phyloP scores from a whole-genome alignment of 2,329 filamentous ascomycete species.

The Drechslerella dactyloides region DNA sequence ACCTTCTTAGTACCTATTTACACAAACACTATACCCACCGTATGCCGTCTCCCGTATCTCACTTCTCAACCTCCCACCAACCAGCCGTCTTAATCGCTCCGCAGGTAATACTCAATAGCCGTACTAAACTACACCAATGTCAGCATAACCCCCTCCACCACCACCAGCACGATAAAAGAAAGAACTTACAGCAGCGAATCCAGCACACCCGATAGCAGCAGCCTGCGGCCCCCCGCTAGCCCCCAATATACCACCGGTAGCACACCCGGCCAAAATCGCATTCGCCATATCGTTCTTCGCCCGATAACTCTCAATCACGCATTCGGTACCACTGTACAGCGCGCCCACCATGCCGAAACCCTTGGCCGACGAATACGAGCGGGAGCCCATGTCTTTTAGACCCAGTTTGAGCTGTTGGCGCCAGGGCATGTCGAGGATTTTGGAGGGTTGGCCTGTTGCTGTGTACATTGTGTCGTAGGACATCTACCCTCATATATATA shows the following conservation, averaged over 20 bases:
- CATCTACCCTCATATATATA: slow-evolving; percentile 69
- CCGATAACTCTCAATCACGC: slow-evolving; percentile 87
- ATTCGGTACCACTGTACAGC: slow-evolving; percentile 90
- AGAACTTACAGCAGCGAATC: slow-evolving; percentile 73
- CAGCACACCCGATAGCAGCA: slow-evolving; percentile 82
- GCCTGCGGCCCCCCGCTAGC: slow-evolving; percentile 88
- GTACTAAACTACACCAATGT: slow-evolving; percentile 52
- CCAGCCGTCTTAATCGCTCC: slow-evolving; percentile 36
- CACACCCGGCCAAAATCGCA: slow-evolving; percentile 82
- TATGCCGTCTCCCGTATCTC: too few relatives aligned
- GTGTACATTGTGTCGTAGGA: slow-evolving; percentile 78
- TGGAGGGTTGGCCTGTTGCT: slow-evolving; percentile 62
- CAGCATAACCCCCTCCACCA: slow-evolving; percentile 7
- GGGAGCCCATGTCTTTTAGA: slow-evolving; percentile 91
- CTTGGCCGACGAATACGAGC: slow-evolving; percentile 82
- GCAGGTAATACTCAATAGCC: slow-evolving; percentile 55
- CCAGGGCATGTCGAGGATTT: slow-evolving; percentile 72
- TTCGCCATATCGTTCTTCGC: slow-evolving; percentile 95
- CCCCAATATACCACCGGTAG: slow-evolving; percentile 88
- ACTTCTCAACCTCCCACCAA: too few relatives aligned
- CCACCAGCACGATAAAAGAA: neutral
- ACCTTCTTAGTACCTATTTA: slow-evolving; percentile 54
- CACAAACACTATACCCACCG: neutral
- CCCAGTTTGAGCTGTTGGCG: slow-evolving; percentile 82
- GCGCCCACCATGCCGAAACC: slow-evolving; percentile 95